A percentile compares a stretch with the other conserved stretches of the same genome.
phyloP scores from a whole-genome alignment of 1,139 yeast genomes.

The Taphrina pruni region DNA sequence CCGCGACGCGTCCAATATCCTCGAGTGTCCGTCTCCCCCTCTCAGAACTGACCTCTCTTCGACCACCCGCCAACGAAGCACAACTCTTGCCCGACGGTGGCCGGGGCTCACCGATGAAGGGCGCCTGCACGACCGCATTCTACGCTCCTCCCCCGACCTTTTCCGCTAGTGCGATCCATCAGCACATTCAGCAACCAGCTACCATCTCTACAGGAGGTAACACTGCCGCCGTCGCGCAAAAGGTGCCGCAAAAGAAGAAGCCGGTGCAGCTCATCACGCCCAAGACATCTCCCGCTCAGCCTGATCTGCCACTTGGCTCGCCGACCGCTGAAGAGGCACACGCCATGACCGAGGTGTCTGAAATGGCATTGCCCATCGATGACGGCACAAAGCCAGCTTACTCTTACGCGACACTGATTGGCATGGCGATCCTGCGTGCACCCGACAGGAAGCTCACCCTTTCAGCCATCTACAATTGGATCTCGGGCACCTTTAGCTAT shows the following conservation, averaged over 20 bases:
- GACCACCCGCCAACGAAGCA: slow-evolving; percentile 21
- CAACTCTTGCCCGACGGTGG: slow-evolving; percentile 35
- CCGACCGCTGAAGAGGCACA: slow-evolving; percentile 8
- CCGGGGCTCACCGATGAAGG: slow-evolving; percentile 40
- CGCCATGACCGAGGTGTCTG: slow-evolving; percentile 27
- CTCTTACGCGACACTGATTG: slow-evolving; percentile 91
- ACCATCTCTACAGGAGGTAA: too few relatives aligned
- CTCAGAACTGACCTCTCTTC: slow-evolving; percentile 16
- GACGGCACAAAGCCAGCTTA: slow-evolving; percentile 80
- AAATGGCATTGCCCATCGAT: slow-evolving; percentile 48
- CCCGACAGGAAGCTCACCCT: slow-evolving; percentile 78
- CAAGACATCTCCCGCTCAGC: slow-evolving; percentile 27
- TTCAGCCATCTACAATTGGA: slow-evolving; percentile 93
- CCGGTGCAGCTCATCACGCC: slow-evolving; percentile 23
- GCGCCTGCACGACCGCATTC: slow-evolving; percentile 15
- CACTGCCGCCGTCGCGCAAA: not conserved
- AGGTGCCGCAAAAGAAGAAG: slow-evolving; percentile 12
- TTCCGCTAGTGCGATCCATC: slow-evolving; percentile 25
- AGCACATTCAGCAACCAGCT: slow-evolving; percentile 6
- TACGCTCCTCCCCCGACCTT: slow-evolving; percentile 28
- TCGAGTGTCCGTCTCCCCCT: slow-evolving; percentile 13
- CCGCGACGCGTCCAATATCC: slow-evolving; percentile 2
- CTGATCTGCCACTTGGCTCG: slow-evolving; percentile 23
- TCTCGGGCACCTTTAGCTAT: slow-evolving; percentile 80
- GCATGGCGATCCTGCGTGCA: slow-evolving; percentile 90